Evolutionary conservation across 768 basidiomycete genomes (phyloP).

Genomic region (Pisolithus orientalis): DNA sequence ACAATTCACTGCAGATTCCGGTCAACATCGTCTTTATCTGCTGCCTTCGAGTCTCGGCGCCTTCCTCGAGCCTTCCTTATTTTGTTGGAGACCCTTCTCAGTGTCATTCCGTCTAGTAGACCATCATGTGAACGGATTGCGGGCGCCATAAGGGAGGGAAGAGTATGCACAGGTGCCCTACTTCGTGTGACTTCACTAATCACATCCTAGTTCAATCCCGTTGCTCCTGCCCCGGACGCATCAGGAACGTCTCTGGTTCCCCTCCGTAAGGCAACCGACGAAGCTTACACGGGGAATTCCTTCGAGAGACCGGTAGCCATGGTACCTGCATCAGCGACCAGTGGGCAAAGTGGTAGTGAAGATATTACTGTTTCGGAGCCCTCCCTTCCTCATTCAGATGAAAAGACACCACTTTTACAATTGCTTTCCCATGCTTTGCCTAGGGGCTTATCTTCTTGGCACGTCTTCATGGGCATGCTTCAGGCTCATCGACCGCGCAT

Average conservation of each 20-base stretch:
- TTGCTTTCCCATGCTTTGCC: slow-evolving; percentile 7
- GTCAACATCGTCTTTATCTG: slow-evolving; percentile 42
- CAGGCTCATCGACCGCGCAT: slow-evolving; percentile 4
- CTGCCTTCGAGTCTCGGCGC: slow-evolving; percentile 62
- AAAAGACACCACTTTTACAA: slow-evolving; percentile 12
- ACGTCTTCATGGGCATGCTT: not conserved
- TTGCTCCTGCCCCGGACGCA: not conserved
- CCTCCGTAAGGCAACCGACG: slow-evolving; percentile 10
- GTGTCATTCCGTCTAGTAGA: slow-evolving; percentile 51
- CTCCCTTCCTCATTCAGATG: not conserved
- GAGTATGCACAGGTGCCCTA: slow-evolving; percentile 40
- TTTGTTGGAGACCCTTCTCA: slow-evolving; percentile 66
- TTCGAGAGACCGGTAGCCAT: slow-evolving; percentile 9
- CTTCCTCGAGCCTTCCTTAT: slow-evolving; percentile 67
- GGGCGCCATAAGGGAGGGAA: slow-evolving; percentile 63
- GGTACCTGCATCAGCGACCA: slow-evolving; percentile 7
- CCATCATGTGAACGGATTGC: slow-evolving; percentile 70
- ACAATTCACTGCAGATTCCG: slow-evolving; percentile 37
- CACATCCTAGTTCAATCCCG: slow-evolving; percentile 26
- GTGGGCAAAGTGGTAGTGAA: slow-evolving; percentile 5
- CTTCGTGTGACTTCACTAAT: slow-evolving; percentile 1
- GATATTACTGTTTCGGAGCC: not conserved
- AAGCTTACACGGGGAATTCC: slow-evolving; percentile 8
- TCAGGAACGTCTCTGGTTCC: slow-evolving; percentile 20
- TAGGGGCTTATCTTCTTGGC: not conserved